A percentile compares a stretch with the other conserved stretches of the same genome.
These are phyloP conservation scores for Aspergillus novoparasiticus DNA, from an alignment of 2,329 filamentous ascomycete species.

Conservation along the genomic window DNA sequence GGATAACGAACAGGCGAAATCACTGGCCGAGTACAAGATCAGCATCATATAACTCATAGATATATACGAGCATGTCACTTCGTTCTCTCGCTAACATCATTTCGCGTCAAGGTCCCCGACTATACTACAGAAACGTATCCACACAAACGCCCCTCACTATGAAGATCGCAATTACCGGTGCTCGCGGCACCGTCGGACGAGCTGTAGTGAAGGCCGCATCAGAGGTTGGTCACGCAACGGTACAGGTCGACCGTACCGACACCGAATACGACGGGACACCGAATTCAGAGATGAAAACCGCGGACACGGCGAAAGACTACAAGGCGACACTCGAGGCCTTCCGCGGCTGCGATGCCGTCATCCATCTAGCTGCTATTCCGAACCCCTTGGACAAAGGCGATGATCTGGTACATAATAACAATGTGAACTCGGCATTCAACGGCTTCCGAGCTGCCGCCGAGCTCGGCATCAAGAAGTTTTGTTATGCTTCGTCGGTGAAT, in stretches of 20 bases:
- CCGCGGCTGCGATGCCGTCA: constrained; percentile 40
- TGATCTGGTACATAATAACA: constrained; percentile 39
- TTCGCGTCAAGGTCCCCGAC: background rate
- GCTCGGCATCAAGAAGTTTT: constrained; percentile 37
- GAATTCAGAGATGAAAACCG: constrained; percentile 38
- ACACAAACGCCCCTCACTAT: constrained; percentile 10
- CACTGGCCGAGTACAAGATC: background rate
- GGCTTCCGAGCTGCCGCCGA: constrained; percentile 42
- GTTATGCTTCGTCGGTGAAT: constrained; percentile 43
- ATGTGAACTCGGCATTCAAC: constrained; percentile 43
- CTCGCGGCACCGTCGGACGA: constrained; percentile 36
- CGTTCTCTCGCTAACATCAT: background rate
- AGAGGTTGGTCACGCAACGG: constrained; percentile 34
- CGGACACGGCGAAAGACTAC: constrained; percentile 37
- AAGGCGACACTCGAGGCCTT: constrained; percentile 34
- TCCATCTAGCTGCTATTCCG: constrained; percentile 43
- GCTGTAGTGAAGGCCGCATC: constrained; percentile 35
- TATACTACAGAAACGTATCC: background rate
- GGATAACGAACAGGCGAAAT: background rate
- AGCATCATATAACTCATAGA: background rate
- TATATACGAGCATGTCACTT: background rate
- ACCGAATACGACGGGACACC: constrained; percentile 31
- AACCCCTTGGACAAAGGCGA: constrained; percentile 38
- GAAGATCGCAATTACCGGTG: constrained; percentile 48
- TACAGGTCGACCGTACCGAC: constrained; percentile 39